Evolutionary conservation across 2,329 filamentous ascomycete species (phyloP), one percentile per base, ranked within the genome.

Genomic region (Neobulgaria alba): DNA sequence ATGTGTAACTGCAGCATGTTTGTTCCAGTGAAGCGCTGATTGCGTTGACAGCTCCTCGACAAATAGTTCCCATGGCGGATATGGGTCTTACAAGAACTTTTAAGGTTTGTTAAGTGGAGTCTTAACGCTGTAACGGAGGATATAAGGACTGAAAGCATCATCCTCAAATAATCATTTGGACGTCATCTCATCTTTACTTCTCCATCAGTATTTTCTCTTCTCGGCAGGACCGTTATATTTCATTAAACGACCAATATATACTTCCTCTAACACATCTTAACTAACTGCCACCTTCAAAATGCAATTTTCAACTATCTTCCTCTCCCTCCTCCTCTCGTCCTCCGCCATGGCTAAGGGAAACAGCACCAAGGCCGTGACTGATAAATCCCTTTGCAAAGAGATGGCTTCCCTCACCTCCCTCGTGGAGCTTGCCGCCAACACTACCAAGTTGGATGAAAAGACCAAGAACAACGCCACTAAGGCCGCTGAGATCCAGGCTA

Each of bases 391-490:
- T n/a, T 35, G 33, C 33, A 35, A 17, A 35, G 33, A 35, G 18
- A 35, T 35, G 4, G 17, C 33, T n/a, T 8, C 8, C n/a, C 33
- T 35, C 17, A 4, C 33, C 10, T 19, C 10, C 16, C 17, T 35
- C n/a, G 17, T 35, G 5, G 15, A 18, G 5, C 15, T 35, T 4
- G 17, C 33, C 17, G 8, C 33, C 12, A 35, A 35, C 10, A 18
- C 33, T 20, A 20, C 33, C 5, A 20, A 35, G n/a, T 18, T 35
- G 8, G 33, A 35, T 5, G n/a, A 18, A 18, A 18, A 19, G 5
- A 35, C 33, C 17, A 35, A 35, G 19, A 35, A 35, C 17, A 35
- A 35, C 15, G 33, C 33, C 17, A 35, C 33, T 18, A 35, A 35
- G 17, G n/a, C 20, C 18, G 17, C 33, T 19, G 33, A 35, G 33